Conservation (phyloP, 192 early-diverging fungal species). For the Spizellomyces punctatus region DNA sequence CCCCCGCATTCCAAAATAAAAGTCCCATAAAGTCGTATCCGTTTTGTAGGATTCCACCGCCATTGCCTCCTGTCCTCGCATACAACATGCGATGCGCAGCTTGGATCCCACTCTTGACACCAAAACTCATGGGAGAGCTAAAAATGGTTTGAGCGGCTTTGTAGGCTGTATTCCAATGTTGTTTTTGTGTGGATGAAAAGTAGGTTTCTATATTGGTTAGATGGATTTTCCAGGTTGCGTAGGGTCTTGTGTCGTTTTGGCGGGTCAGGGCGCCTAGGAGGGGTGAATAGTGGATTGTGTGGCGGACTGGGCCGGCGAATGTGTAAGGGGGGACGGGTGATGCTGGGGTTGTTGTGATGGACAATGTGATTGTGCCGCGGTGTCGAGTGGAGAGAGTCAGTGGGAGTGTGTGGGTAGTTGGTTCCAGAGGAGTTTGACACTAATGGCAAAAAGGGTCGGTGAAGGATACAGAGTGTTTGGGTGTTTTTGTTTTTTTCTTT, state of each 20-base stretch:
- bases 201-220: constrained; percentile 2
- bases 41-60: neutral
- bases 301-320: constrained; percentile 23
- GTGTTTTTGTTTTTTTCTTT: too few species aligned
- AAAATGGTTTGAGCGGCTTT: constrained; percentile 20
- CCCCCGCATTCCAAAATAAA: neutral
- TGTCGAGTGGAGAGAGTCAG: neutral
- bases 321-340: neutral
- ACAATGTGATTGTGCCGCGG: constrained; percentile 1
- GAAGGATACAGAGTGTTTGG: neutral
- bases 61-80: constrained; percentile 9
- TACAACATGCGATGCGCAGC: constrained; percentile 22
- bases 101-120: constrained; percentile 6
- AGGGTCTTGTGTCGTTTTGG: constrained; percentile 5
- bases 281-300: constrained; percentile 22
- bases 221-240: constrained; percentile 25
- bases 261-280: constrained; percentile 16
- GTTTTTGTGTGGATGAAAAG: neutral
- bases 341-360: neutral
- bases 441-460: neutral
- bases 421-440: constrained; percentile 7
- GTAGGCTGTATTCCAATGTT: constrained; percentile 23
- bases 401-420: neutral
- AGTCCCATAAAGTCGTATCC: constrained; percentile 8
- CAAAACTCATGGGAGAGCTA: constrained; percentile 10